A percentile compares a stretch with the other conserved stretches of the same genome.
phyloP scores from a whole-genome alignment of 2,329 filamentous ascomycete species.

The Dactylella cylindrospora region DNA sequence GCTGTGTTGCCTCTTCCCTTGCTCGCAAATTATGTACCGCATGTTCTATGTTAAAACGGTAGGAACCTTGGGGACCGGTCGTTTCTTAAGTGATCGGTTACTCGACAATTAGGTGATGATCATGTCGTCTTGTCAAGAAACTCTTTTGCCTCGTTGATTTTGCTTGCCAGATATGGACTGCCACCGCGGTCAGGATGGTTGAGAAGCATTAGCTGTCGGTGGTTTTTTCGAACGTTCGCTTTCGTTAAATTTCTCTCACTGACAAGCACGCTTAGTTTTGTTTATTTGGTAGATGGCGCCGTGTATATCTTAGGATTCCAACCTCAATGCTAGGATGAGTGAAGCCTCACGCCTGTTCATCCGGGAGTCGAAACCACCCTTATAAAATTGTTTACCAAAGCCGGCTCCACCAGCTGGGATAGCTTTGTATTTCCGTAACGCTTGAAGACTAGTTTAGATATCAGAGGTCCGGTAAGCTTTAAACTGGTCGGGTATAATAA shows the following conservation, averaged over 20 bases:
- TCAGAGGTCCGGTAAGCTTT: constrained; percentile 8
- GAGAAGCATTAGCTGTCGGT: constrained; percentile 91
- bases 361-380: constrained; percentile 93
- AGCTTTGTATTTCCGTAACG: constrained; percentile 69
- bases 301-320: not conserved
- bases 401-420: constrained; percentile 68
- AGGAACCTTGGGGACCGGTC: too few relatives aligned
- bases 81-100: too few relatives aligned
- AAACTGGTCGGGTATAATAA: not conserved
- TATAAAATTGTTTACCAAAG: constrained; percentile 91
- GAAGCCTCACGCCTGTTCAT: constrained; percentile 93
- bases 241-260: constrained; percentile 87
- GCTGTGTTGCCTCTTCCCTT: not conserved
- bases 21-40: too few relatives aligned
- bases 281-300: not conserved
- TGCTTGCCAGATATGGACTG: constrained; percentile 92
- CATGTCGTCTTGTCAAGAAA: constrained; percentile 74
- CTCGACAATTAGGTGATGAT: too few relatives aligned
- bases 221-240: constrained; percentile 92
- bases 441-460: constrained; percentile 67
- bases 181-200: constrained; percentile 98
- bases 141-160: constrained; percentile 98
- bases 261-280: constrained; percentile 3
- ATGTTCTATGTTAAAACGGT: too few relatives aligned
- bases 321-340: constrained; percentile 88